These are phyloP conservation scores for Pseudogymnoascus sp. DNA, from an alignment of 2,329 filamentous ascomycete genomes.

Conservation along the genomic window DNA sequence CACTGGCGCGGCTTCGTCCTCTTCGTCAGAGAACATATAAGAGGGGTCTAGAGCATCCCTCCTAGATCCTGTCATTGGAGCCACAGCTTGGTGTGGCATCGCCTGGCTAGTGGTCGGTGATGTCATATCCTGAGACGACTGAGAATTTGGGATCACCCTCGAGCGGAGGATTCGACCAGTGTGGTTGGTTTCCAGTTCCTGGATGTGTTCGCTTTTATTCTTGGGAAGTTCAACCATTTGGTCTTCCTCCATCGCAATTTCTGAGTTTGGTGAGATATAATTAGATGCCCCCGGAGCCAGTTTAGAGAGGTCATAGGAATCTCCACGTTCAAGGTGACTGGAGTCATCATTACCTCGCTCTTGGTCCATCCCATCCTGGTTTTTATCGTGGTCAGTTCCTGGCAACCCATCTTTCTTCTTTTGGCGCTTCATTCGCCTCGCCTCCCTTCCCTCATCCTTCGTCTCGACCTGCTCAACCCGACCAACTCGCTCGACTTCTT, in stretches of 20 bases:
- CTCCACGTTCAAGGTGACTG: not conserved
- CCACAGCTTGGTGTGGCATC: not conserved
- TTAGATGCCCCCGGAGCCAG: not conserved
- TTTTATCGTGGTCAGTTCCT: not conserved
- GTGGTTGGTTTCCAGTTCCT: not conserved
- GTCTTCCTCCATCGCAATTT: not conserved
- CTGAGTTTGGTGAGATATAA: not conserved
- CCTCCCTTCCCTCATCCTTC: not conserved
- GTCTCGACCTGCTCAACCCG: not conserved
- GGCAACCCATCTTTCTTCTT: not conserved
- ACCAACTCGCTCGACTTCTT: not conserved
- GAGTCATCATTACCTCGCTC: not conserved
- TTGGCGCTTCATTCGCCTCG: not conserved
- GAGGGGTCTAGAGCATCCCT: constrained; percentile 22
- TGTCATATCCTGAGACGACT: not conserved
- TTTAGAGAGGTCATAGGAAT: not conserved
- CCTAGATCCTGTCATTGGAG: constrained; percentile 1
- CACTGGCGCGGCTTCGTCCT: constrained; percentile 19
- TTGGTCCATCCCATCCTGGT: not conserved
- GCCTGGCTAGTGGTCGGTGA: constrained; percentile 12
- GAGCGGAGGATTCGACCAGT: not conserved
- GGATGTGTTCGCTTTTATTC: not conserved
- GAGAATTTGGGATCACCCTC: constrained; percentile 12
- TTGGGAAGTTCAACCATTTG: not conserved
- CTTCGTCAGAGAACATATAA: constrained; percentile 34